Base-by-base conservation (phyloP, 2,329 filamentous ascomycete species). In the Phaeosphaeria sp. region DNA sequence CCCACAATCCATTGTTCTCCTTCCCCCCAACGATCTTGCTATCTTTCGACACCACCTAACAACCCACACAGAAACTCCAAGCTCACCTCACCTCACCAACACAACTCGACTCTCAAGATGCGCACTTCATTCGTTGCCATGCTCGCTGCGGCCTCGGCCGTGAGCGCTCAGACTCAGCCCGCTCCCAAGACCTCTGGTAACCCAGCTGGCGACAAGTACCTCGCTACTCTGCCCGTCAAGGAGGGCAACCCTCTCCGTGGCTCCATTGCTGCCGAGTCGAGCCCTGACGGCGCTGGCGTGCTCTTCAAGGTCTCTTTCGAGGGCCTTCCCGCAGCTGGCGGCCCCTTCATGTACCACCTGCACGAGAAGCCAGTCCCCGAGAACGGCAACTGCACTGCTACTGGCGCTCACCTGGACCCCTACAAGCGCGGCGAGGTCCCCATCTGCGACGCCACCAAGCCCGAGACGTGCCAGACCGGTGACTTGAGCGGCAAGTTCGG, bases 311-410 rank as follows among this genome's bases (percentile, higher is more conserved):
- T 82, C 59, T 74, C 73, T 52, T 62, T 83, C 57, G 64, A 67
- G 51, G 77, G 77, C 48, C 70, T 83, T 18, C 80, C 80, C 18
- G 53, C 62, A 15, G 67, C 72, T 48, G 78, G 78, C 22, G 79
- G 80, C 33, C 80, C 80, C 9, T 82, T 81, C 72, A 71, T 77
- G 59, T 82, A 82, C 74, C 78, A 81, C 69, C 71, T 82, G 60
- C 79, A 82, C 72, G 73, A 77, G 58, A 76, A 75, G 65, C 74
- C 78, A 2, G 72, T 82, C 27, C 75, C 75, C 6, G 57, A 71
- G 2, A 71, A 77, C 49, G 78, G 79, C 60, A 81, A 80, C 69
- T 82, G 80, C 72, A 76, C 76, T 17, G 72, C 66, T 6, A 75
- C 79, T 20, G 74, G 75, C 43, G 76, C 72, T 25, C 79, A 80